phyloP scores from a whole-genome alignment of 768 basidiomycete species.

The Tricholoma terreum region DNA sequence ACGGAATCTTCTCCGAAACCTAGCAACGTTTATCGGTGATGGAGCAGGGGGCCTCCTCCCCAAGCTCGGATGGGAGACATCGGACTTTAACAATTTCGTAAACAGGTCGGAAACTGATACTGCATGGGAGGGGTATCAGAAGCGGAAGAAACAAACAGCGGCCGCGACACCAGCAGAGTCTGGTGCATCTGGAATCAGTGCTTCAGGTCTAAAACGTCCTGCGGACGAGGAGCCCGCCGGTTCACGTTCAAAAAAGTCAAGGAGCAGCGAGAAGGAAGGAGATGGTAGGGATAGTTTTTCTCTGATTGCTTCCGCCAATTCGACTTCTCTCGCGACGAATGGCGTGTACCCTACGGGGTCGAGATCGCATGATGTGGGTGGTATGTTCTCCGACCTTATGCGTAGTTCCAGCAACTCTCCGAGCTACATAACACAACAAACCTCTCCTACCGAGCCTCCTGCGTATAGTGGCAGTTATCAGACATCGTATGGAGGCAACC shows the following conservation, averaged over 20 bases:
- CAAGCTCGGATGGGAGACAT: conserved; percentile 74
- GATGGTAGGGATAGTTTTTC: conserved; percentile 48
- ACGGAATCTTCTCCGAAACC: conserved; percentile 70
- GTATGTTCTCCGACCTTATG: conserved; percentile 61
- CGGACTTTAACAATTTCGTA: conserved; percentile 77
- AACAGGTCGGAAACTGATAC: conserved; percentile 91
- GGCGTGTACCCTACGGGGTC: conserved; percentile 45
- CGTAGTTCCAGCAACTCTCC: conserved; percentile 51
- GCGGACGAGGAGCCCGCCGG: conserved; percentile 44
- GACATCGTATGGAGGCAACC: conserved; percentile 50
- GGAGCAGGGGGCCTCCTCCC: conserved; percentile 76
- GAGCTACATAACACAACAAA: conserved; percentile 54
- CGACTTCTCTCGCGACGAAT: conserved; percentile 29
- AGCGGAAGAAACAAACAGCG: conserved; percentile 50
- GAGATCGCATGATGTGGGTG: conserved; percentile 42
- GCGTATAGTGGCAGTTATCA: conserved; percentile 44
- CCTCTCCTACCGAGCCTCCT: conserved; percentile 38
- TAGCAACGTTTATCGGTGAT: conserved; percentile 83
- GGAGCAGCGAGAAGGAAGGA: conserved; percentile 40
- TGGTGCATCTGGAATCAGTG: conserved; percentile 9
- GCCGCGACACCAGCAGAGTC: conserved; percentile 12
- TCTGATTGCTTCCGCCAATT: conserved; percentile 54
- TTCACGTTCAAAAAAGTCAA: conserved; percentile 50
- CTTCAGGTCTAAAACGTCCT: conserved; percentile 47
- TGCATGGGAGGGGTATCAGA: conserved; percentile 85